phyloP scores from a whole-genome alignment of 2,329 filamentous ascomycete species.

The Trichoderma sp. region DNA sequence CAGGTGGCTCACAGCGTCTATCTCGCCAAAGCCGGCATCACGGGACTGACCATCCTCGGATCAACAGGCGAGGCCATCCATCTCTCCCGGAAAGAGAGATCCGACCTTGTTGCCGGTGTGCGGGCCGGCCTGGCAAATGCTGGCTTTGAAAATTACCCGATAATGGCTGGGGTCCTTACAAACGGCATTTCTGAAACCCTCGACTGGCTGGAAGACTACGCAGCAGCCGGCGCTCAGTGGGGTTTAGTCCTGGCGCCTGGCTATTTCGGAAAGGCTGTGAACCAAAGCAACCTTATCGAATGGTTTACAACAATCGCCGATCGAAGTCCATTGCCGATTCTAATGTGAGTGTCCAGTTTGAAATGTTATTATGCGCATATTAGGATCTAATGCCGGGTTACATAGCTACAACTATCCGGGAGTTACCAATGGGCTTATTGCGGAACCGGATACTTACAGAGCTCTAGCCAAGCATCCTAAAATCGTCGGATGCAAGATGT shows the following conservation, averaged over 20 bases:
- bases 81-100: conserved; percentile 61
- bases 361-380: conserved; percentile 12
- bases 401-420: conserved; percentile 66
- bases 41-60: conserved; percentile 64
- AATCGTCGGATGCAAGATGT: conserved; percentile 69
- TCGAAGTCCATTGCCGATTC: conserved; percentile 58
- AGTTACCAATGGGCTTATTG: conserved; percentile 66
- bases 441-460: conserved; percentile 61
- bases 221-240: conserved; percentile 62
- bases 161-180: conserved; percentile 64
- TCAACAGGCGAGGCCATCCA: conserved; percentile 68
- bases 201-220: conserved; percentile 58
- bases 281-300: conserved; percentile 58
- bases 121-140: conserved; percentile 58
- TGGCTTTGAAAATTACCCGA: conserved; percentile 61
- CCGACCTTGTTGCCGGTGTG: conserved; percentile 57
- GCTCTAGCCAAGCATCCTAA: conserved; percentile 64
- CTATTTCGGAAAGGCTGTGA: conserved; percentile 60
- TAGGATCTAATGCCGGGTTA: background rate
- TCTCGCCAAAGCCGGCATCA: conserved; percentile 62
- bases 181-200: conserved; percentile 66
- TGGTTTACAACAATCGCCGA: conserved; percentile 65
- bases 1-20: conserved; percentile 63
- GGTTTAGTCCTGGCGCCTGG: conserved; percentile 62
- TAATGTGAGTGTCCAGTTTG: conserved; percentile 52